Percentiles rank a stretch among this genome's conserved stretches.
phyloP scores from a whole-genome alignment of 2,329 filamentous ascomycete genomes.

The Sporothrix euskadiensis region DNA sequence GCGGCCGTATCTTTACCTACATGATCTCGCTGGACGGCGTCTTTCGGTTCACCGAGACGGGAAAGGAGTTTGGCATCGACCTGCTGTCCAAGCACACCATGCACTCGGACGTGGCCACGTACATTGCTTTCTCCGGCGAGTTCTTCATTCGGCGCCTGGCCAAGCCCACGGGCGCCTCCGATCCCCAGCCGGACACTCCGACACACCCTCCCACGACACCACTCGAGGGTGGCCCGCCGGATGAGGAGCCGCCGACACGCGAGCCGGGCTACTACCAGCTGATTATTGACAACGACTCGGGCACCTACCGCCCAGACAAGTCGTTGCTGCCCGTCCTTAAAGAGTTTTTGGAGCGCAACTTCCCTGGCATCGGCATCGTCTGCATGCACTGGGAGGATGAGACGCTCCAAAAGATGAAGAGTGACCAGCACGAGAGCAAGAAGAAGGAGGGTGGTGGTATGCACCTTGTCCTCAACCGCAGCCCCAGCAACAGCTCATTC shows the following conservation, averaged over 20 bases:
- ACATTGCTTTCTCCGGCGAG: slow-evolving; percentile 89
- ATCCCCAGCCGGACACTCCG: slow-evolving; percentile 46
- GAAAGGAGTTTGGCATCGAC: slow-evolving; percentile 93
- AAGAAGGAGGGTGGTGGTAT: slow-evolving; percentile 57
- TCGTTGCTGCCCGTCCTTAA: slow-evolving; percentile 71
- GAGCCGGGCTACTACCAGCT: slow-evolving; percentile 72
- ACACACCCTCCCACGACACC: slow-evolving; percentile 55
- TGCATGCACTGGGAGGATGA: slow-evolving; percentile 79
- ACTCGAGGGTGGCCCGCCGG: slow-evolving; percentile 50
- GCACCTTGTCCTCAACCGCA: slow-evolving; percentile 59
- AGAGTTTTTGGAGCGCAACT: slow-evolving; percentile 67
- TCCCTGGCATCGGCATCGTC: slow-evolving; percentile 74
- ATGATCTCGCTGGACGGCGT: slow-evolving; percentile 84
- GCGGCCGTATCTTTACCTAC: slow-evolving; percentile 86
- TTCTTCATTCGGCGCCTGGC: slow-evolving; percentile 79
- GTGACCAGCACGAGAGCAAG: slow-evolving; percentile 72
- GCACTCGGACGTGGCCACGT: slow-evolving; percentile 89
- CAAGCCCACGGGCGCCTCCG: slow-evolving; percentile 48
- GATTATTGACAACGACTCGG: slow-evolving; percentile 91
- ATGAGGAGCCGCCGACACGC: slow-evolving; percentile 43
- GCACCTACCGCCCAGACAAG: slow-evolving; percentile 87
- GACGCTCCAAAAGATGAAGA: slow-evolving; percentile 71
- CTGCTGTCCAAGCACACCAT: slow-evolving; percentile 93
- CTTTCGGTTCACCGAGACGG: slow-evolving; percentile 90
- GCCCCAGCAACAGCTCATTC: slow-evolving; percentile 50